Conservation (phyloP, 2,329 filamentous ascomycete genomes). For the Chaetomiaceae sp. region DNA sequence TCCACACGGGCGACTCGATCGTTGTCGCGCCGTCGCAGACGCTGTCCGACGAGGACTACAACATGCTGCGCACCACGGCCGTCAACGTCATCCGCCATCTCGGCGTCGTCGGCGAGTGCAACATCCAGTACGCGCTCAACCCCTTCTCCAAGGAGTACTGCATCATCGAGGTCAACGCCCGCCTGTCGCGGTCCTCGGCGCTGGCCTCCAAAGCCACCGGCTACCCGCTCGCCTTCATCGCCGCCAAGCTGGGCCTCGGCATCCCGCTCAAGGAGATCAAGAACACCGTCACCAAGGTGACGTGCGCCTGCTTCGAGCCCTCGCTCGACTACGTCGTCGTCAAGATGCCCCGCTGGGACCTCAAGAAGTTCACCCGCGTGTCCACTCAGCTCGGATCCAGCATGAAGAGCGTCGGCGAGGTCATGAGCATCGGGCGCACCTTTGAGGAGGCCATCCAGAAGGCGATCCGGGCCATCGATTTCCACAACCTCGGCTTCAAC, state of each 20-base stretch:
- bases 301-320: conserved; percentile 96
- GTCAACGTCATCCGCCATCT: conserved; percentile 96
- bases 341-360: conserved; percentile 97
- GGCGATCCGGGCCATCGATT: conserved; percentile 91
- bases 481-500: conserved; percentile 90
- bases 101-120: conserved; percentile 96
- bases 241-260: conserved; percentile 88
- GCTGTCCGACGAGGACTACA: conserved; percentile 94
- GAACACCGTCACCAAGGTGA: conserved; percentile 92
- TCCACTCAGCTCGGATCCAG: conserved; percentile 94
- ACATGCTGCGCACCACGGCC: conserved; percentile 95
- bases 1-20: conserved; percentile 96
- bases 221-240: conserved; percentile 94
- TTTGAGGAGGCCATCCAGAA: conserved; percentile 99
- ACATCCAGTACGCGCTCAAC: conserved; percentile 97
- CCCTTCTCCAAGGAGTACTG: conserved; percentile 94
- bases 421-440: conserved; percentile 94
- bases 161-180: conserved; percentile 98
- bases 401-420: conserved; percentile 99
- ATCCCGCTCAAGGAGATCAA: conserved; percentile 95
- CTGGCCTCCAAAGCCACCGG: conserved; percentile 97
- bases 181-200: conserved; percentile 94
- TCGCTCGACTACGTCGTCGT: conserved; percentile 97
- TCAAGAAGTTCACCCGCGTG: conserved; percentile 97
- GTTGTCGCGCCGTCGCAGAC: conserved; percentile 97